Conservation (phyloP, 2,329 filamentous ascomycete species). For the Penicillium corylophilum region DNA sequence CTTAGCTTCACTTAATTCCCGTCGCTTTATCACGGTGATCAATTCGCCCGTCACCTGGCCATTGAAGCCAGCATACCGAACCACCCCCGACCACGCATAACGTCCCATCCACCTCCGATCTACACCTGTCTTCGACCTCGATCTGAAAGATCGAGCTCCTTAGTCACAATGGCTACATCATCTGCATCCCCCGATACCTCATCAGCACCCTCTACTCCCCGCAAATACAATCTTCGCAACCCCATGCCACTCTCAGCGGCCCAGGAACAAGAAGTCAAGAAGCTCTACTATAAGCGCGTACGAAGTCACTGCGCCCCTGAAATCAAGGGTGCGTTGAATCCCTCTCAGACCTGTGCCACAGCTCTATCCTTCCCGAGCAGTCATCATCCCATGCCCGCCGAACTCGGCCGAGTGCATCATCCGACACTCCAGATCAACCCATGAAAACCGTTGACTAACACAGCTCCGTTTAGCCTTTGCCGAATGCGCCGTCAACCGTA, state of each 20-base stretch:
- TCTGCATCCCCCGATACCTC: conserved; percentile 24
- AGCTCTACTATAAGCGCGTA: conserved; percentile 78
- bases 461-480: conserved; percentile 69
- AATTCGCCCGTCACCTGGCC: not conserved
- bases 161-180: conserved; percentile 23
- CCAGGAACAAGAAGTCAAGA: conserved; percentile 78
- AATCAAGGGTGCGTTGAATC: conserved; percentile 63
- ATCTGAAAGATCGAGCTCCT: conserved; percentile 18
- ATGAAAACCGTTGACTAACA: conserved; percentile 1
- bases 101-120: conserved; percentile 14
- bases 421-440: not conserved
- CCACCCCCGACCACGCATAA: conserved; percentile 4
- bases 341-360: not conserved
- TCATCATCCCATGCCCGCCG: not conserved
- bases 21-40: not conserved
- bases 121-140: conserved; percentile 15
- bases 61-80: not conserved
- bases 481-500: conserved; percentile 80
- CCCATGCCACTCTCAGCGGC: conserved; percentile 78
- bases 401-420: not conserved
- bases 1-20: not conserved
- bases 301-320: conserved; percentile 71
- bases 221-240: conserved; percentile 57
- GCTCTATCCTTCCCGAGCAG: not conserved
- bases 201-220: conserved; percentile 15